Percentiles rank a stretch among this genome's conserved stretches.
phyloP scores from a whole-genome alignment of 2,329 filamentous ascomycete genomes.

The Sarocladium strictum region DNA sequence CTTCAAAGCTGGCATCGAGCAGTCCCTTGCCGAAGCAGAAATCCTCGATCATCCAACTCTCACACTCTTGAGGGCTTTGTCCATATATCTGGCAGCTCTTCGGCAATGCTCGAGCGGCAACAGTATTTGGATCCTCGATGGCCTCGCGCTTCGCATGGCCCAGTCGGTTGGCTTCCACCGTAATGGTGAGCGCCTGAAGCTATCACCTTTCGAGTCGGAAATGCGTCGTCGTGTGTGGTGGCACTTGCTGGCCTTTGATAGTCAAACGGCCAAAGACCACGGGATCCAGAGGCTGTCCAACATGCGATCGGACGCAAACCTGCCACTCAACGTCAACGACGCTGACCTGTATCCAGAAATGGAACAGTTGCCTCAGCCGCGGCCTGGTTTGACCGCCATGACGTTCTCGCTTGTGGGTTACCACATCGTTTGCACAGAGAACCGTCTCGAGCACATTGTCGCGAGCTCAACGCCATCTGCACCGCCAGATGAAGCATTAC shows the following conservation, averaged over 20 bases:
- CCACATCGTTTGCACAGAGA: background rate
- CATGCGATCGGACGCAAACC: conserved; percentile 12
- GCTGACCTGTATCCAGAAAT: conserved; percentile 44
- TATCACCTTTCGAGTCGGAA: conserved; percentile 19
- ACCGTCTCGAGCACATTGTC: background rate
- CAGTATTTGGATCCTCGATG: conserved; percentile 30
- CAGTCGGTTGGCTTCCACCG: conserved; percentile 40
- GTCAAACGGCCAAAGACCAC: background rate
- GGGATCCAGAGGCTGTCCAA: background rate
- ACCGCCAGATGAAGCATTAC: background rate
- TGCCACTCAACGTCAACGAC: conserved; percentile 53
- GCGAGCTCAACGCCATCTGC: background rate
- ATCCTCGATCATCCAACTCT: background rate
- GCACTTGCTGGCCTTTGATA: conserved; percentile 30
- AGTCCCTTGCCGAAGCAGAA: background rate
- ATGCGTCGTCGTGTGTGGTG: conserved; percentile 26
- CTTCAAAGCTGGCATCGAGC: background rate
- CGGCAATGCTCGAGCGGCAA: background rate
- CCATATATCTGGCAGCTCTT: background rate
- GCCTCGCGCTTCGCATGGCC: conserved; percentile 40
- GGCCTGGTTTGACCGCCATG: background rate
- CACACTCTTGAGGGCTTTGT: background rate
- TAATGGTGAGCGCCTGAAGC: conserved; percentile 24
- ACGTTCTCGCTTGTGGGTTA: background rate
- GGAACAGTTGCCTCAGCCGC: conserved; percentile 11